Evolutionary conservation across 345 rosid genomes (phyloP), one percentile per base, ranked within the genome.

Genomic region (Camelina sativa): DNA sequence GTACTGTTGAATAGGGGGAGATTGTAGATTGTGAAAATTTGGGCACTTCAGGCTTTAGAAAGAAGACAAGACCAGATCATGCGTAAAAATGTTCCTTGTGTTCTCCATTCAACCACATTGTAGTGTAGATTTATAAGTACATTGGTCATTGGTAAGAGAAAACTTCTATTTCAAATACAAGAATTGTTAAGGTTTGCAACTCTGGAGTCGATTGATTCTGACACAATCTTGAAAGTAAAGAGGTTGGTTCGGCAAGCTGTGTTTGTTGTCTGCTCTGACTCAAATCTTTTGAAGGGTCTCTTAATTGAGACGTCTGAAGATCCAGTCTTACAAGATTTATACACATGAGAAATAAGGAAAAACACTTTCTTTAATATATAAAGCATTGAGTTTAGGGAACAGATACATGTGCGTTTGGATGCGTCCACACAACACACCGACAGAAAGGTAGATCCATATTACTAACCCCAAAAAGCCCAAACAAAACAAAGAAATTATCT

Each of bases 391-490:
- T 16, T 67, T 30, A 61, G 37, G 17, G 65, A 28, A 43, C 59
- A 76, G 11, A 62, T 34, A 23, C 79, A 76, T 69, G 79, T 76
- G 75, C 44, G 25, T 35, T 25, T 46, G 65, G 59, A 69, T 70
- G 75, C 43, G 17, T 70, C 71, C 75, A 63, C 71, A 70, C 65
- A 35, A 60, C 25, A 60, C 71, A 76, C 80, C 80, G 80, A 76
- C 75, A 70, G 41, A 46, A 25, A 69, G 60, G 44, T 76, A 44
- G 75, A 76, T 69, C 60, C 64, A 69, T 44, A 34, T 2, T 53
- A 60, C 30, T 34, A 7, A 34, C 40, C 37, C 10, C 40, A 37
- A 37, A 37, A 28, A 9, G 40, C 40, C 55, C 13, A 58, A 59
- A 17, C 44, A 58, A 50, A 51, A 53, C 67, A 40, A 37, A 67